Evolutionary conservation across 2,329 filamentous ascomycete species (phyloP).

Genomic region (Metarhizium robertsii): DNA sequence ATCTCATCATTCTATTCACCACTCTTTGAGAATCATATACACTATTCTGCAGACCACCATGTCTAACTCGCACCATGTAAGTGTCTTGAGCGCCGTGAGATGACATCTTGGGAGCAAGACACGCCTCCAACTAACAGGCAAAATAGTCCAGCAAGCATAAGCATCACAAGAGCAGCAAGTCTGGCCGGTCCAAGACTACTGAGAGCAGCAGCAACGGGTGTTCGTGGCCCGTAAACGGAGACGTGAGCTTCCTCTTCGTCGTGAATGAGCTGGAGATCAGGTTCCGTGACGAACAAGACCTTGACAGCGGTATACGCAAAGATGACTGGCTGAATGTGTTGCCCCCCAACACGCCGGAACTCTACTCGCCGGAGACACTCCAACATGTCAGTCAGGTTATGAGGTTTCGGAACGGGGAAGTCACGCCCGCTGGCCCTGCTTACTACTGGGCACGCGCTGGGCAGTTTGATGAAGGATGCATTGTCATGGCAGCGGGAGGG

Average conservation of each 20-base stretch:
- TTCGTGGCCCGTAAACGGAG: not conserved
- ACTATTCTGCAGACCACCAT: not conserved
- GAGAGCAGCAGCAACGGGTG: not conserved
- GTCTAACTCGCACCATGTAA: not conserved
- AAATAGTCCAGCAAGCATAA: not conserved
- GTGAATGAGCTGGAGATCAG: constrained; percentile 24
- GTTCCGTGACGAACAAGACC: not conserved
- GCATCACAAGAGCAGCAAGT: constrained; percentile 2
- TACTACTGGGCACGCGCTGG: constrained; percentile 1
- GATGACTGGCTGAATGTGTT: constrained; percentile 20
- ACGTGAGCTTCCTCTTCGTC: constrained; percentile 27
- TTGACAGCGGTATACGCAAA: constrained; percentile 3
- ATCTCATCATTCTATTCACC: not conserved
- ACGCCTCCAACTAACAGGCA: not conserved
- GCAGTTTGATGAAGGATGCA: not conserved
- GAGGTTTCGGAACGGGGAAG: constrained; percentile 22
- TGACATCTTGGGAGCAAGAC: not conserved
- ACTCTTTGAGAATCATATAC: not conserved
- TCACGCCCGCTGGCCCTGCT: constrained; percentile 15
- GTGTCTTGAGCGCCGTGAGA: not conserved
- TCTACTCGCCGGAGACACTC: constrained; percentile 9
- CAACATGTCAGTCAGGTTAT: constrained; percentile 21
- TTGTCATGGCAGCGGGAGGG: constrained; percentile 1
- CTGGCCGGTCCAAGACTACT: not conserved
- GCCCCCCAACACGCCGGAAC: constrained; percentile 10